Percentiles rank a stretch among this genome's conserved stretches.
Conservation (phyloP, 208 protist genomes). For the Trypanosoma caninum region DNA sequence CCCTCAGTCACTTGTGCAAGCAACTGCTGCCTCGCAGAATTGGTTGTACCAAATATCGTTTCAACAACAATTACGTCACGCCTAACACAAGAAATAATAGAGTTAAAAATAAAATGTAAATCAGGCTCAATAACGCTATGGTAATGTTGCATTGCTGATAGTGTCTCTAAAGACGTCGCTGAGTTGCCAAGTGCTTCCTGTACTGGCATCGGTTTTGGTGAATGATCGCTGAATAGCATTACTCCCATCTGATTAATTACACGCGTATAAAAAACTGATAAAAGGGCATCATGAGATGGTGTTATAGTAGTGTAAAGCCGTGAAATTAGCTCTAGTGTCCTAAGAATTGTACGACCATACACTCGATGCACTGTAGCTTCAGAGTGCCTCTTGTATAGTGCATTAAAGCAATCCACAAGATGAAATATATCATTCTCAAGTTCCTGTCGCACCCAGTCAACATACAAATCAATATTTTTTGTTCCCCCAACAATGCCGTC, state of each 20-base stretch:
- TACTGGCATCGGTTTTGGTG: constrained; percentile 47
- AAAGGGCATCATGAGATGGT: constrained; percentile 59
- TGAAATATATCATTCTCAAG: constrained; percentile 77
- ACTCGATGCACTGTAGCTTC: constrained; percentile 57
- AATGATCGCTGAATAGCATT: constrained; percentile 66
- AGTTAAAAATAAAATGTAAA: constrained; percentile 54
- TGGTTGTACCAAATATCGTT: constrained; percentile 74
- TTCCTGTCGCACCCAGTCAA: constrained; percentile 74
- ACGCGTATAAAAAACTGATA: constrained; percentile 64
- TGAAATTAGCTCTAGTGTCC: constrained; percentile 74
- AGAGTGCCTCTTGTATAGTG: constrained; percentile 56
- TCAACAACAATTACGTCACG: constrained; percentile 81
- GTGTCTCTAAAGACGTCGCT: background rate
- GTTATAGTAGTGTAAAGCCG: constrained; percentile 69
- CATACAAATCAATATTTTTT: constrained; percentile 65
- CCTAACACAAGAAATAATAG: constrained; percentile 60
- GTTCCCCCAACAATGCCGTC: constrained; percentile 41
- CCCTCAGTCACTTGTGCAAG: constrained; percentile 67
- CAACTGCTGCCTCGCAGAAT: constrained; percentile 76
- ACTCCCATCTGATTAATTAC: constrained; percentile 71
- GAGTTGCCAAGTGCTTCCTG: constrained; percentile 40
- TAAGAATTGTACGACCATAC: constrained; percentile 66
- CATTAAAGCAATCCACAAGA: constrained; percentile 73
- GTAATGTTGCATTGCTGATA: constrained; percentile 69
- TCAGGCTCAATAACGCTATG: constrained; percentile 44